A percentile compares a stretch with the other conserved stretches of the same genome.
Evolutionary conservation across 768 basidiomycete genomes (phyloP).

Genomic region (Pseudohyphozyma bogoriensis): DNA sequence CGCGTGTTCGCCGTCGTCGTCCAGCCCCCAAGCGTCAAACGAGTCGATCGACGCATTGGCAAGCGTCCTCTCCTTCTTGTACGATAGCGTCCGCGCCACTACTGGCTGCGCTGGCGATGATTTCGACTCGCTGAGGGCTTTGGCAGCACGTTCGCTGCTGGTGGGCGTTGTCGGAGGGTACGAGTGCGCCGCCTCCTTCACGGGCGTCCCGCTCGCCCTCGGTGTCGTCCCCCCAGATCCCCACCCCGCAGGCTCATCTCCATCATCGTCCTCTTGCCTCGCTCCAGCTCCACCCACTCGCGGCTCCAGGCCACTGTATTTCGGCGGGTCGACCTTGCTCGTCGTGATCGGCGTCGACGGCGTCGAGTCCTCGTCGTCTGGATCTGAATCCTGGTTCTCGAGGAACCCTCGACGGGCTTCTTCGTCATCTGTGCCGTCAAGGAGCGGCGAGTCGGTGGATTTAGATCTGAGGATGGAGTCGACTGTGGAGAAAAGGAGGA

Average conservation of each 20-base stretch:
- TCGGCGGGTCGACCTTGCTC: too few species aligned
- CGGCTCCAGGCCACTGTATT: too few species aligned
- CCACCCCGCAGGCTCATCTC: neutral
- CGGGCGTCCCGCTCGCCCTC: neutral
- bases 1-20: too few species aligned
- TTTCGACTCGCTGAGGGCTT: neutral
- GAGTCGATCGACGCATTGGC: too few species aligned
- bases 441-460: neutral
- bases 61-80: too few species aligned
- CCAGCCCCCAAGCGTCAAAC: too few species aligned
- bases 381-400: neutral
- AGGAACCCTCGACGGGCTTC: slow-evolving; percentile 22
- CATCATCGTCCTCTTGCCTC: neutral
- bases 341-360: too few species aligned
- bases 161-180: neutral
- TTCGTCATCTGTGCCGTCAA: slow-evolving; percentile 8
- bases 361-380: slow-evolving; percentile 18
- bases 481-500: slow-evolving; percentile 2
- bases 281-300: too few species aligned
- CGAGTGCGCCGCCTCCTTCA: neutral
- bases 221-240: neutral
- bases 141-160: neutral
- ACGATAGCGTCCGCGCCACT: too few species aligned
- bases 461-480: slow-evolving; percentile 26
- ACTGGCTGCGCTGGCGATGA: neutral